phyloP scores from a whole-genome alignment of 768 basidiomycete species.

The Leucocoprinus birnbaumii region DNA sequence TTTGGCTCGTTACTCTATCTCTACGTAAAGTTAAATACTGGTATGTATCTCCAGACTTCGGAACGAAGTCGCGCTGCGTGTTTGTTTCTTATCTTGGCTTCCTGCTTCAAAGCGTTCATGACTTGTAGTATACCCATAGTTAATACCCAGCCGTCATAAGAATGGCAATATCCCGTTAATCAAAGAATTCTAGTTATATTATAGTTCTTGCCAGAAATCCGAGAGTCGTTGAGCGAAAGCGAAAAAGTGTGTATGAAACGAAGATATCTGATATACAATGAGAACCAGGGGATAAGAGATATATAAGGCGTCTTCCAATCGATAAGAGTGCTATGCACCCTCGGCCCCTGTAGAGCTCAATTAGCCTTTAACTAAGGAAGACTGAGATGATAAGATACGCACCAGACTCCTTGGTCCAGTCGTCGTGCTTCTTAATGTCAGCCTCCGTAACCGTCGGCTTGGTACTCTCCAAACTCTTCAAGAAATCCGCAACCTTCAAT shows the following conservation, averaged over 20 bases:
- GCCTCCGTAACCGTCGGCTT: slow-evolving; percentile 86
- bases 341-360: slow-evolving; percentile 23
- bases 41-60: no score
- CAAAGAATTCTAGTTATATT: no score
- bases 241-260: neutral
- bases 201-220: no score
- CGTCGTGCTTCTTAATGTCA: slow-evolving; percentile 81
- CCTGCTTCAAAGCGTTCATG: no score
- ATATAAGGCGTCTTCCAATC: neutral
- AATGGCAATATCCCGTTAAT: neutral
- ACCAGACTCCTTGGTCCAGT: slow-evolving; percentile 87
- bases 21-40: no score
- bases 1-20: no score
- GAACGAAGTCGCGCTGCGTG: no score
- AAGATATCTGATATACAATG: neutral
- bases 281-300: neutral
- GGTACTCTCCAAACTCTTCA: slow-evolving; percentile 74
- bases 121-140: no score
- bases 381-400: slow-evolving; percentile 20
- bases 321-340: slow-evolving; percentile 23
- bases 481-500: slow-evolving; percentile 73
- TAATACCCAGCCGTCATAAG: no score
- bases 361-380: neutral
- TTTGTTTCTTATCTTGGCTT: no score
- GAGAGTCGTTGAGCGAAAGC: no score